These are phyloP conservation scores for Sugiyamaella xylanicola DNA, from an alignment of 1,139 yeast species.

Conservation along the genomic window DNA sequence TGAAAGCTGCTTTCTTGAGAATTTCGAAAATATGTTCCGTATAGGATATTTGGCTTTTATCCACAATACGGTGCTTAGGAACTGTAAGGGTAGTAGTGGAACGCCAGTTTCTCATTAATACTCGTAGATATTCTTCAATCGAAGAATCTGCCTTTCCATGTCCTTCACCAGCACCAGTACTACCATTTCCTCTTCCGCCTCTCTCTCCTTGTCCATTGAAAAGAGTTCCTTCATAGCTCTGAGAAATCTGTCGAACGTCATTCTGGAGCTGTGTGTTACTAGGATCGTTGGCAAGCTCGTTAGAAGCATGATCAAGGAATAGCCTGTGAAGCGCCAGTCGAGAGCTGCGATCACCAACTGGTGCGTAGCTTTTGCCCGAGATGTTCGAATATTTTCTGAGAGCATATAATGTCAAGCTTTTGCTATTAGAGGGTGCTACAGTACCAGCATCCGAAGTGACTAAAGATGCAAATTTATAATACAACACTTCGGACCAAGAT, in stretches of 20 bases:
- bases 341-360: conserved; percentile 9
- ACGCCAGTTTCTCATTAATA: conserved; percentile 42
- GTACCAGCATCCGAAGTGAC: conserved; percentile 20
- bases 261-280: conserved; percentile 6
- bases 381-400: conserved; percentile 31
- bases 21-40: conserved; percentile 32
- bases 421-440: background rate
- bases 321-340: background rate
- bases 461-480: conserved; percentile 30
- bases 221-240: conserved; percentile 3
- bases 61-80: conserved; percentile 31
- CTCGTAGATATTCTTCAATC: conserved; percentile 39
- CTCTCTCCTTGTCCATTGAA: background rate
- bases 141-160: conserved; percentile 42
- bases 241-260: conserved; percentile 8
- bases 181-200: conserved; percentile 48
- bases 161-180: background rate
- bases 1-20: conserved; percentile 45
- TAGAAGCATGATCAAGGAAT: conserved; percentile 13
- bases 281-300: conserved; percentile 4
- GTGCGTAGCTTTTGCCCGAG: conserved; percentile 17
- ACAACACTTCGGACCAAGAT: conserved; percentile 34
- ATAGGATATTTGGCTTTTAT: conserved; percentile 26
- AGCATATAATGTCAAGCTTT: conserved; percentile 27
- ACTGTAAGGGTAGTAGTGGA: conserved; percentile 26